These are phyloP conservation scores for Uromyces viciae-fabae DNA, from an alignment of 1,284 basidiomycete genomes.

Conservation along the genomic window DNA sequence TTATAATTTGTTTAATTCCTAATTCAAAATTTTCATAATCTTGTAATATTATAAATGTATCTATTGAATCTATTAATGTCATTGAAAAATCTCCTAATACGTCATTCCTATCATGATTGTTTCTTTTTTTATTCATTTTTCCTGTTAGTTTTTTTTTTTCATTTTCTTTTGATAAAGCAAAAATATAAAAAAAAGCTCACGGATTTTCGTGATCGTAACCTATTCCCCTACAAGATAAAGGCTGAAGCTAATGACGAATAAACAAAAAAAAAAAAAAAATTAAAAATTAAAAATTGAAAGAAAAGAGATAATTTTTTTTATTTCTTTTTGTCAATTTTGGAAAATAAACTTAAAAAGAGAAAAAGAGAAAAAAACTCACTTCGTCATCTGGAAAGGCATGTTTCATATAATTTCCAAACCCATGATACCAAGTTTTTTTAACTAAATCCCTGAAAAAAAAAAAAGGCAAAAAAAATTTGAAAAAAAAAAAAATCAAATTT, in stretches of 20 bases:
- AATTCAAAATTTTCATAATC: conserved; percentile 69
- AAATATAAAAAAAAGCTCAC: conserved; percentile 5
- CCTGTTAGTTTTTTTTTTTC: neutral
- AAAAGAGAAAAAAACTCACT: too few relatives aligned
- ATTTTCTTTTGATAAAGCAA: neutral
- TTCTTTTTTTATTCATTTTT: conserved; percentile 56
- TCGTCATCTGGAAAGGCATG: conserved; percentile 59
- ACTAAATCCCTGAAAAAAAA: conserved; percentile 62
- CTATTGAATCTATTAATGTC: conserved; percentile 74
- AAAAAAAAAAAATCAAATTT: neutral
- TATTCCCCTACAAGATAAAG: conserved; percentile 25
- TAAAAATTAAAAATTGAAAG: neutral
- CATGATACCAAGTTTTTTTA: conserved; percentile 74
- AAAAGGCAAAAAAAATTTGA: neutral
- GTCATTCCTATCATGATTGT: conserved; percentile 71
- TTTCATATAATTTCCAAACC: conserved; percentile 72
- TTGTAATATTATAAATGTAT: conserved; percentile 72
- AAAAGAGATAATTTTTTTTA: too few relatives aligned
- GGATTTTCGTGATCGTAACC: conserved; percentile 17
- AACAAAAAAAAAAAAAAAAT: too few relatives aligned
- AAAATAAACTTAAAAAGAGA: too few relatives aligned
- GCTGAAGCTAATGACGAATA: conserved; percentile 33
- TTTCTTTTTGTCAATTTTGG: too few relatives aligned
- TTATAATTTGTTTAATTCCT: conserved; percentile 69
- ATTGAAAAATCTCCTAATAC: conserved; percentile 80